These are phyloP conservation scores for Pholiota conissans DNA, from an alignment of 768 basidiomycete species.

Conservation along the genomic window DNA sequence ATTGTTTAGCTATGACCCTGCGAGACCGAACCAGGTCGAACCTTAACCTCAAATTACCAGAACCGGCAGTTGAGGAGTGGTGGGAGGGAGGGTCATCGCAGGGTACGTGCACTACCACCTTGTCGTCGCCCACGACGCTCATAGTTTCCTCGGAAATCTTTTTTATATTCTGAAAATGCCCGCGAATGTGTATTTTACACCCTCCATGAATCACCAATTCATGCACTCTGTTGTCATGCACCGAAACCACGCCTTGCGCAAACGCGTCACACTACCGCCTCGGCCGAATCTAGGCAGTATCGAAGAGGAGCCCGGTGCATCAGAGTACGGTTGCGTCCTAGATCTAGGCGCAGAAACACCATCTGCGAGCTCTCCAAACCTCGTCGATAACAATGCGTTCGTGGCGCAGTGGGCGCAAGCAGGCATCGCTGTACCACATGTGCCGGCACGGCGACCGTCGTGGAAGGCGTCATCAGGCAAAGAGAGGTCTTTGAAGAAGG, in stretches of 20 bases:
- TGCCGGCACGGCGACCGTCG: constrained; percentile 11
- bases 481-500: constrained; percentile 13
- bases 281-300: constrained; percentile 22
- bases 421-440: constrained; percentile 18
- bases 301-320: constrained; percentile 21
- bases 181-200: constrained; percentile 6
- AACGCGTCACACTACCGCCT: constrained; percentile 12
- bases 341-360: constrained; percentile 28
- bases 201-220: constrained; percentile 1
- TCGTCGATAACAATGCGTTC: constrained; percentile 17
- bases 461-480: constrained; percentile 12
- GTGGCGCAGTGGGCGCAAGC: constrained; percentile 24
- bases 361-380: constrained; percentile 16
- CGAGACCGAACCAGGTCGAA: constrained; percentile 17
- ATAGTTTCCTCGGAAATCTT: neutral
- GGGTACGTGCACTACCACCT: constrained; percentile 14
- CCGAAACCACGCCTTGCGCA: constrained; percentile 1
- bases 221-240: neutral
- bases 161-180: neutral
- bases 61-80: constrained; percentile 21
- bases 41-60: constrained; percentile 12
- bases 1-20: constrained; percentile 18
- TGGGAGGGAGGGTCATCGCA: constrained; percentile 23
- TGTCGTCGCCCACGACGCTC: neutral
- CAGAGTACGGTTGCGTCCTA: constrained; percentile 24